Percentiles rank a stretch among this genome's conserved stretches.
Evolutionary conservation across 306 rosid genomes (phyloP).

Genomic region (Lagenaria siceraria): DNA sequence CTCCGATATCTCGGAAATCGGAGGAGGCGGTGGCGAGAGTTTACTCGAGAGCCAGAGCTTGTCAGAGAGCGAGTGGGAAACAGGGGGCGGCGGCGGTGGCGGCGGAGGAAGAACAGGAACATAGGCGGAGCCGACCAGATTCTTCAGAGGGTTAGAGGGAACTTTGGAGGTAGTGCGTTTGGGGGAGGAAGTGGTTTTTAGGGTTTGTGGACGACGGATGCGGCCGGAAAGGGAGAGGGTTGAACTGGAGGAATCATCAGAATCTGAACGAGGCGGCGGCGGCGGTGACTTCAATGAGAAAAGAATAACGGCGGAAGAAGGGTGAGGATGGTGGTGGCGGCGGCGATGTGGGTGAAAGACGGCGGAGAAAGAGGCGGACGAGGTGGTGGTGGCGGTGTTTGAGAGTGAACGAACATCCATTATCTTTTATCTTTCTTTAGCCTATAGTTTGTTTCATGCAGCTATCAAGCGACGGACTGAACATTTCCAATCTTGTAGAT

Average conservation of each 20-base stretch:
- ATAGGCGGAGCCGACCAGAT: conserved; percentile 15
- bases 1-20: not conserved
- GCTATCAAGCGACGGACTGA: not conserved
- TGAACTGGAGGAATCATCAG: conserved; percentile 13
- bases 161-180: conserved; percentile 17
- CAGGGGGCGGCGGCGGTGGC: not conserved
- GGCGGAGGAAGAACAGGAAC: conserved; percentile 4
- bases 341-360: conserved; percentile 15
- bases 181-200: conserved; percentile 18
- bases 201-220: conserved; percentile 65
- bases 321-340: conserved; percentile 9
- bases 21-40: conserved; percentile 41
- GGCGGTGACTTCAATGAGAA: conserved; percentile 34
- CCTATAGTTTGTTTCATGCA: not conserved
- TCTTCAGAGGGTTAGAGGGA: conserved; percentile 48
- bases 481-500: not conserved
- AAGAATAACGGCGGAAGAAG: conserved; percentile 18
- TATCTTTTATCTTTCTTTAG: conserved; percentile 14
- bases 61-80: conserved; percentile 31
- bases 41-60: conserved; percentile 88
- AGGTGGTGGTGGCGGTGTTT: conserved; percentile 24
- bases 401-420: conserved; percentile 46
- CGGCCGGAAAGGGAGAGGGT: conserved; percentile 16
- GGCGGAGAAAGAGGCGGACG: not conserved
- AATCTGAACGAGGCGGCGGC: conserved; percentile 25